Conservation (phyloP, 2,329 filamentous ascomycete genomes). For the Zelopaecilomyces penicillatus region DNA sequence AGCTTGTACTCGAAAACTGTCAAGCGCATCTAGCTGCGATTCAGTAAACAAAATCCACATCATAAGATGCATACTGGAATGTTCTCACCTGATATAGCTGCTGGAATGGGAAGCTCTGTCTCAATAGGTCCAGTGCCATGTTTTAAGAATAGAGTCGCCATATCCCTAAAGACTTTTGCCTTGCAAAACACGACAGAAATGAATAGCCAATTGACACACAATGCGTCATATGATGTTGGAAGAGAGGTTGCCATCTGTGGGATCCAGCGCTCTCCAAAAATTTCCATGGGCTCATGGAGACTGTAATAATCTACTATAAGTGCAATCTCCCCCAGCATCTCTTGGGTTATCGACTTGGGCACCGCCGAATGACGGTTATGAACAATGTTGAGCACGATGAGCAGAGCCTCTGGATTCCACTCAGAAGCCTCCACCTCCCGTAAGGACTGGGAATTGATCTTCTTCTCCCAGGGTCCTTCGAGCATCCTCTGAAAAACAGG, state of each 20-base stretch:
- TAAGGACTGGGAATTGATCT: not conserved
- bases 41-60: too few relatives aligned
- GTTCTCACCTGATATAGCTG: too few relatives aligned
- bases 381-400: conserved; percentile 34
- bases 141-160: conserved; percentile 8
- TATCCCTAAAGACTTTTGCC: not conserved
- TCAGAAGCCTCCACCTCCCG: conserved; percentile 4
- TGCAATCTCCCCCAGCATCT: conserved; percentile 33
- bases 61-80: too few relatives aligned
- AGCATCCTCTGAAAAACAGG: conserved; percentile 11
- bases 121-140: conserved; percentile 6
- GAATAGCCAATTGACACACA: conserved; percentile 7
- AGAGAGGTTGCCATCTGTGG: not conserved
- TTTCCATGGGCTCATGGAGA: conserved; percentile 32
- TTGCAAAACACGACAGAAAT: conserved; percentile 13
- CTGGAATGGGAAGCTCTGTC: conserved; percentile 3
- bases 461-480: conserved; percentile 6
- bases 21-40: too few relatives aligned
- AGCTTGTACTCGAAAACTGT: too few relatives aligned
- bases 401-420: conserved; percentile 29
- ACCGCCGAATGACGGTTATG: conserved; percentile 33
- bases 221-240: conserved; percentile 3
- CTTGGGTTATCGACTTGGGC: conserved; percentile 26
- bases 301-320: conserved; percentile 34
- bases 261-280: conserved; percentile 34